A percentile compares a stretch with the other conserved stretches of the same genome.
These are phyloP conservation scores for Yamadazyma dushanensis DNA, from an alignment of 1,139 yeast species.

Conservation along the genomic window DNA sequence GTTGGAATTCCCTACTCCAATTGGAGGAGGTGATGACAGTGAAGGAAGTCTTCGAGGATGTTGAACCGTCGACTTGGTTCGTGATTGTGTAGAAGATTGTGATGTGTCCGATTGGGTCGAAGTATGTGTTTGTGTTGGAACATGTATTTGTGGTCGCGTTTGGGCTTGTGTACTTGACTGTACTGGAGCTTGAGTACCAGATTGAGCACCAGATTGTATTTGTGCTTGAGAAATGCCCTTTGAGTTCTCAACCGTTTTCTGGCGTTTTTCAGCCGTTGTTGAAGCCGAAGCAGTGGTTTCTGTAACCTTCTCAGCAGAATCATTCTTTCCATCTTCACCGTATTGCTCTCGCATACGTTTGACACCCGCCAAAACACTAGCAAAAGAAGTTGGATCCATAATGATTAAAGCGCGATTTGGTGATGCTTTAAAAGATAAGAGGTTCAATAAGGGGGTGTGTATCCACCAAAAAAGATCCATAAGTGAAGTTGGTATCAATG, in stretches of 20 bases:
- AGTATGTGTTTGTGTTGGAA: neutral
- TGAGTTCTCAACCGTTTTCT: neutral
- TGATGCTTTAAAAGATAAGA: neutral
- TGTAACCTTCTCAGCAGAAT: neutral
- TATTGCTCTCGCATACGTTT: conserved; percentile 47
- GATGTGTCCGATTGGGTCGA: too few relatives aligned
- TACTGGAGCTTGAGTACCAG: neutral
- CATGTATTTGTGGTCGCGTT: neutral
- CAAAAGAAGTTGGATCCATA: conserved; percentile 57
- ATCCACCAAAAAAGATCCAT: too few relatives aligned
- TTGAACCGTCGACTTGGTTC: too few relatives aligned
- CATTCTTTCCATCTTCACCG: conserved; percentile 14
- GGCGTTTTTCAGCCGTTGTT: neutral
- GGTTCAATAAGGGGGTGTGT: neutral
- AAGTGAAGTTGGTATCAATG: too few relatives aligned
- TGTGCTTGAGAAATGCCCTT: too few relatives aligned
- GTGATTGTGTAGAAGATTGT: too few relatives aligned
- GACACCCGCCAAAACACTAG: conserved; percentile 65
- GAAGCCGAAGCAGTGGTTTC: neutral
- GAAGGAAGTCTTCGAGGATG: neutral
- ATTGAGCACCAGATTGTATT: too few relatives aligned
- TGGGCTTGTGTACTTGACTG: neutral
- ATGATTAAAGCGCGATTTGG: neutral
- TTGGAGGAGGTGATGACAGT: neutral
- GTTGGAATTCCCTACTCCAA: neutral